Base-by-base conservation (phyloP, 306 rosid species). In the Glycine latifolia region DNA sequence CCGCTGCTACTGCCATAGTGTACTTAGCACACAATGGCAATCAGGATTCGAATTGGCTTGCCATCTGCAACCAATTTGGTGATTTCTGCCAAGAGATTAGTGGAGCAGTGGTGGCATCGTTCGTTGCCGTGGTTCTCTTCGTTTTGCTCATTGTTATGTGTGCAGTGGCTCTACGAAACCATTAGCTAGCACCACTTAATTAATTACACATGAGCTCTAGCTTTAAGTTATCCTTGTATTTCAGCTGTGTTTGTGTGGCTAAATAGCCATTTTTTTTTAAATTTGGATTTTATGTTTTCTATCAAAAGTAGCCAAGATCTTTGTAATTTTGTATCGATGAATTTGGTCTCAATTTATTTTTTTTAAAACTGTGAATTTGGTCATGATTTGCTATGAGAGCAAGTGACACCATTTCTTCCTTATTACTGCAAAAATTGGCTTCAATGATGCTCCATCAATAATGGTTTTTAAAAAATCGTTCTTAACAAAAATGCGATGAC, bases 11-110 rank as follows among this genome's bases (percentile, higher is more conserved):
- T 3, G 81, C 91, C 48, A 88, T 89, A 56, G 95, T 89, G 5
- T 93, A 89, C 85, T 67, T 92, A 53, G 97, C 95, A 39, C 95
- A 93, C 82, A 89, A 86, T 58, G 97, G 97, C 0, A 86, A 91
- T 37, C 49, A 89, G 13, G 85, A 80, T 80, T 81, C 95, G 5
- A 93, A 91, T 8, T 93, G 97, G 95, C 65, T 91, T 8, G 94
- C 97, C n/a, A 87, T 93, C 6, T 93, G 97, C 83, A 84, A 89
- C 75, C 95, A 91, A 76, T 93, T 88, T 55, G 89, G 86, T 9
- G 89, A 85, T 73, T 92, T 92, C 65, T 91, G 97, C 70, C 72
- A 69, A 79, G 5, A 33, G 31, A 75, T 85, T 6, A 92, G 97
- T 63, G 87, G 81, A 3, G 92, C 97, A 0, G 97, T 92, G 73